Base-by-base conservation (phyloP, 2,329 filamentous ascomycete species). In the Coniochaeta sp. region DNA sequence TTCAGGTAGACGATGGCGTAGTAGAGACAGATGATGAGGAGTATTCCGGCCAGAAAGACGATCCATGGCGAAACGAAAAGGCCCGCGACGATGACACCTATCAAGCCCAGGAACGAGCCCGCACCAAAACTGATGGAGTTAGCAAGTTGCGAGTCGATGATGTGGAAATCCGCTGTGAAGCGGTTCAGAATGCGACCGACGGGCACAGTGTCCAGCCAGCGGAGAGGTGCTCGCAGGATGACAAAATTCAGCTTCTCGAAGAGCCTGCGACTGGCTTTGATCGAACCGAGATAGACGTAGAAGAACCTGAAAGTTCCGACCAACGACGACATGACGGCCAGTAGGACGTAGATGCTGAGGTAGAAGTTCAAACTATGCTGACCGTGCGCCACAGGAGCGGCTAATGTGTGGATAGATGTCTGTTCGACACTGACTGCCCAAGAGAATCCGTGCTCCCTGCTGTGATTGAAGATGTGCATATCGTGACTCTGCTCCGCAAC, bases 201-300 rank as follows among this genome's bases (percentile, higher is more conserved):
- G 0, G 90, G 90, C 0, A 91, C 87, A 0, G 89, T 93, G 68
- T 93, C 90, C 40, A 93, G 79, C 88, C 89, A 92, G 62, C 89
- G 79, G n/a, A 93, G 77, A 1, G 89, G 89, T 6, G 89, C 86
- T 19, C 88, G 83, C 3, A 93, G 77, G 12, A 93, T 80, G 0
- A 84, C 79, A 64, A 83, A 85, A 50, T 87, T 84, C 63, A 92
- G 81, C 58, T 81, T 81, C 24, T 84, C 79, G 64, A 92, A 93
- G 3, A 93, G 77, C 52, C 75, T 75, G 43, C 84, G 79, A n/a
- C 89, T 91, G 3, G 89, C 89, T 61, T 79, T 81, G 65, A 92
- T 79, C 14, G 88, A 88, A 56, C 87, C 86, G 8, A 76, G 65
- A 66, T 86, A 89, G 6, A 89, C 76, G 70, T 84, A 85, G 61